Conservation (phyloP, 2,329 filamentous ascomycete genomes). For the Alternaria brassicae region DNA sequence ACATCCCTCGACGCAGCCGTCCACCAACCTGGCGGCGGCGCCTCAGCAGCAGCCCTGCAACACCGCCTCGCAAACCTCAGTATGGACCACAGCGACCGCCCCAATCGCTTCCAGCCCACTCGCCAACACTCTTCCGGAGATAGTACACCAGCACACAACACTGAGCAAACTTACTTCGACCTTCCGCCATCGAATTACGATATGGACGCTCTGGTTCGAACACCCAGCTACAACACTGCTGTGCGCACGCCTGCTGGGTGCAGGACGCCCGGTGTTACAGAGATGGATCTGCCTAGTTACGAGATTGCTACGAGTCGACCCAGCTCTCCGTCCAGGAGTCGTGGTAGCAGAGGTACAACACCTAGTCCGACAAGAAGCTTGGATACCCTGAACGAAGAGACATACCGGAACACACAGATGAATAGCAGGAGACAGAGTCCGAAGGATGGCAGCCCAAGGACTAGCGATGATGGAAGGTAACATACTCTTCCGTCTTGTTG, state of each 20-base stretch:
- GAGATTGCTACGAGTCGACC: conserved; percentile 55
- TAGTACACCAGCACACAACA: conserved; percentile 43
- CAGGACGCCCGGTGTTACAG: conserved; percentile 48
- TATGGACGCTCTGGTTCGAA: conserved; percentile 56
- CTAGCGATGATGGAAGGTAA: conserved; percentile 39
- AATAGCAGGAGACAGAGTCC: conserved; percentile 40
- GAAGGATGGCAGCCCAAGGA: conserved; percentile 33
- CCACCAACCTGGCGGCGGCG: conserved; percentile 46
- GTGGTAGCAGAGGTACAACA: conserved; percentile 40
- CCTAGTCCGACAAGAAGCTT: conserved; percentile 45
- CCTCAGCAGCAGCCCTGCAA: conserved; percentile 70
- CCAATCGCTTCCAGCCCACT: conserved; percentile 32
- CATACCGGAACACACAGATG: conserved; percentile 47
- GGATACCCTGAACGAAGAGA: conserved; percentile 48
- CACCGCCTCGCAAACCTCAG: conserved; percentile 67
- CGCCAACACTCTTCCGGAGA: conserved; percentile 46
- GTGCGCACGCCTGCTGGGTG: conserved; percentile 54
- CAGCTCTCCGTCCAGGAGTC: conserved; percentile 46
- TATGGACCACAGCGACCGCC: conserved; percentile 46
- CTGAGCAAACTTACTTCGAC: conserved; percentile 34
- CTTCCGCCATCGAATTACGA: conserved; percentile 44
- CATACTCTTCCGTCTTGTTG: background rate
- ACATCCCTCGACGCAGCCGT: conserved; percentile 60
- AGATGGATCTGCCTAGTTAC: conserved; percentile 54
- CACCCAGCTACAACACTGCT: conserved; percentile 61